A percentile compares a stretch with the other conserved stretches of the same genome.
Evolutionary conservation across 768 basidiomycete genomes (phyloP).

Genomic region (Mycena vitilis): DNA sequence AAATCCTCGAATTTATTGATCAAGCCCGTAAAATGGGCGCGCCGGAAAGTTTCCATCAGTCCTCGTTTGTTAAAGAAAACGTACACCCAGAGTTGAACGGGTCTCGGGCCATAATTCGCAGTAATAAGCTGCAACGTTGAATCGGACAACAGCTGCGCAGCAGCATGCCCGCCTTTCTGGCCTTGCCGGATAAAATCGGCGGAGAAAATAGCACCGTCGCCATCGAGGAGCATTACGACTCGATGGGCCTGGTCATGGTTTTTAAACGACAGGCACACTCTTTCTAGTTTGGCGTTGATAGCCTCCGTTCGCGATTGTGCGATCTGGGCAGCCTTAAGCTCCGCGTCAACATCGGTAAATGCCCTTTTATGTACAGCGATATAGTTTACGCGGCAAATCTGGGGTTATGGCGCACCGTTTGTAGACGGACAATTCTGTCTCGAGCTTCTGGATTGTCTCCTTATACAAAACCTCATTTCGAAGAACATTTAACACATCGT

Average conservation of each 20-base stretch:
- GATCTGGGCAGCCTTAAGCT: slow-evolving; percentile 33
- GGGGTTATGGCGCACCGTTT: slow-evolving; percentile 38
- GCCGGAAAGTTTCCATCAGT: slow-evolving; percentile 64
- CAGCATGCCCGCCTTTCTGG: slow-evolving; percentile 67
- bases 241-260: slow-evolving; percentile 54
- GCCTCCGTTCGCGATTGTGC: slow-evolving; percentile 31
- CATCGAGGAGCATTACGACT: slow-evolving; percentile 68
- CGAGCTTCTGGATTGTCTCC: slow-evolving; percentile 49
- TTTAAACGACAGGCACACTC: slow-evolving; percentile 37
- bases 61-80: slow-evolving; percentile 75
- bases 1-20: slow-evolving; percentile 71
- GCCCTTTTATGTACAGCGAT: slow-evolving; percentile 55
- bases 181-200: slow-evolving; percentile 65
- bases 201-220: slow-evolving; percentile 73
- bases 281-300: slow-evolving; percentile 44
- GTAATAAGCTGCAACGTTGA: slow-evolving; percentile 51
- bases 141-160: slow-evolving; percentile 62
- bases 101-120: slow-evolving; percentile 48
- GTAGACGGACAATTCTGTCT: slow-evolving; percentile 56
- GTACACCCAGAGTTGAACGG: slow-evolving; percentile 71
- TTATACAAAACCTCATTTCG: slow-evolving; percentile 47
- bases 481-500: slow-evolving; percentile 52
- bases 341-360: slow-evolving; percentile 53
- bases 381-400: no score
- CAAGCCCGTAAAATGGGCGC: slow-evolving; percentile 48